Percentiles rank a stretch among this genome's conserved stretches.
phyloP scores from a whole-genome alignment of 495 filamentous ascomycete species.

The Ramalina intermedia region DNA sequence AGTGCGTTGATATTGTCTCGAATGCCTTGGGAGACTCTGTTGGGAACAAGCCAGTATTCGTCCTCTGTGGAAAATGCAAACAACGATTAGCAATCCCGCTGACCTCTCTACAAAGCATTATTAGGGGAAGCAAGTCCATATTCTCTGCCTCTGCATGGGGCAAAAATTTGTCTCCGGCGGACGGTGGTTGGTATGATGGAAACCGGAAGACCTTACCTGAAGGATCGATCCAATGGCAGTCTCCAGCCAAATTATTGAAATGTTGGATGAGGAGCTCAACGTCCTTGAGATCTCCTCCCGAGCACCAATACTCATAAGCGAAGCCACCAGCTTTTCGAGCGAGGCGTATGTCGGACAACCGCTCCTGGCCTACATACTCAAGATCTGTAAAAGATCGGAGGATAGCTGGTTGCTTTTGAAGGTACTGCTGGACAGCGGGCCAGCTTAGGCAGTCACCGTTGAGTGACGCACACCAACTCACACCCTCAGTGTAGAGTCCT shows the following conservation, averaged over 20 bases:
- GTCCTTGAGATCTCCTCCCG: slow-evolving; percentile 16
- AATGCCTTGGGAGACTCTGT: slow-evolving; percentile 5
- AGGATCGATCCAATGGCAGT: neutral
- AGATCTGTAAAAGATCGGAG: slow-evolving; percentile 8
- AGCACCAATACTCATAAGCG: slow-evolving; percentile 17
- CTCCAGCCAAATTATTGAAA: slow-evolving; percentile 8
- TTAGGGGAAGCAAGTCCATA: neutral
- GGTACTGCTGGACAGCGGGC: slow-evolving; percentile 12
- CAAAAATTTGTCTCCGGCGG: too few species aligned
- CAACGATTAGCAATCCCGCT: too few species aligned
- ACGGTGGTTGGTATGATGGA: too few species aligned
- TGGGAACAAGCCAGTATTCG: neutral
- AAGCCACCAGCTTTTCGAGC: slow-evolving; percentile 15
- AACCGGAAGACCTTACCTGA: too few species aligned
- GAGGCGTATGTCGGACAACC: slow-evolving; percentile 13
- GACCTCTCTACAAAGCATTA: neutral
- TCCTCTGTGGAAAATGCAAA: neutral
- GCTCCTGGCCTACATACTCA: slow-evolving; percentile 5
- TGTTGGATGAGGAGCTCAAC: slow-evolving; percentile 9
- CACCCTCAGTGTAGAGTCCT: slow-evolving; percentile 11
- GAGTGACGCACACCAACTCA: slow-evolving; percentile 13
- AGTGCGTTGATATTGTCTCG: slow-evolving; percentile 1
- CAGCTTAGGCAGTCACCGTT: slow-evolving; percentile 11
- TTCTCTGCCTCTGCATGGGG: neutral
- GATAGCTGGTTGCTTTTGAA: slow-evolving; percentile 3